phyloP scores from a whole-genome alignment of 192 early-diverging fungal genomes.

The Ambispora gerdemannii region DNA sequence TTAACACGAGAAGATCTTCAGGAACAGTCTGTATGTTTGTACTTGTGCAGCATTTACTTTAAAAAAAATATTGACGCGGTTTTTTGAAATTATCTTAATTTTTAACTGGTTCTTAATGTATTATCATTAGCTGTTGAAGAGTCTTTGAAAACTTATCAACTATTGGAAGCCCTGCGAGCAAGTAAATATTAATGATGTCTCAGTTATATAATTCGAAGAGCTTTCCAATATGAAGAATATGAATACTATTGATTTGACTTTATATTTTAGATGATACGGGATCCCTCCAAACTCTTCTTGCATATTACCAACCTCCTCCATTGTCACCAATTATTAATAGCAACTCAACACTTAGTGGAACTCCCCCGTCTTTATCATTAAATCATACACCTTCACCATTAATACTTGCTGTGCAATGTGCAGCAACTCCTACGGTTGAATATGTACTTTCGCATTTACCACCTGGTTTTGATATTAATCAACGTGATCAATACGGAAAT shows the following conservation, averaged over 20 bases:
- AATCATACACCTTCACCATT: slow-evolving; percentile 39
- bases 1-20: neutral
- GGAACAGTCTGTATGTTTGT: neutral
- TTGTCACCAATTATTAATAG: neutral
- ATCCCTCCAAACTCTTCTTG: neutral
- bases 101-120: too few relatives aligned
- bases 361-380: neutral
- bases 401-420: slow-evolving; percentile 64
- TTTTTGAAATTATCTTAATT: neutral
- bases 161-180: slow-evolving; percentile 34
- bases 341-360: neutral
- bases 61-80: neutral
- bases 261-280: slow-evolving; percentile 2
- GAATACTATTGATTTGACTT: neutral
- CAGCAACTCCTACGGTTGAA: slow-evolving; percentile 52
- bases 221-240: neutral
- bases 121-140: slow-evolving; percentile 22
- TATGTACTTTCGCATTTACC: slow-evolving; percentile 47
- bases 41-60: neutral
- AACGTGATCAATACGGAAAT: slow-evolving; percentile 56
- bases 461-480: slow-evolving; percentile 48
- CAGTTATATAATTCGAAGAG: neutral
- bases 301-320: slow-evolving; percentile 5
- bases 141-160: slow-evolving; percentile 35
- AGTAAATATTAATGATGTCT: slow-evolving; percentile 24